phyloP scores from a whole-genome alignment of 2,329 filamentous ascomycete genomes.

The Ophiocordyceps camponoti-leonardi region DNA sequence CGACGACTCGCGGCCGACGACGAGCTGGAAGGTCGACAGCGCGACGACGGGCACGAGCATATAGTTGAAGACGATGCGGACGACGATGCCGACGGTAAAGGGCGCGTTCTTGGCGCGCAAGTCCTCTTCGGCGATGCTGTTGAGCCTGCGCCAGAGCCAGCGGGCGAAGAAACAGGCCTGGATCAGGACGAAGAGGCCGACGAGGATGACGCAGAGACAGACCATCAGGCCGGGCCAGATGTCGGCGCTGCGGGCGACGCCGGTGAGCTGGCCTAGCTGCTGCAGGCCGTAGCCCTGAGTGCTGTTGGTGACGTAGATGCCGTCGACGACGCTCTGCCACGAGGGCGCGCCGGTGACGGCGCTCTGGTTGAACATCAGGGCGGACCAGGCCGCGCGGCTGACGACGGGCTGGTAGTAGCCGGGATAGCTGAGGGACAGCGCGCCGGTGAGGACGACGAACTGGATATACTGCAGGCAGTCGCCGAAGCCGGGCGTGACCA shows the following conservation, averaged over 20 bases:
- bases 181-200: slow-evolving; percentile 45
- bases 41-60: slow-evolving; percentile 77
- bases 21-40: slow-evolving; percentile 80
- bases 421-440: slow-evolving; percentile 72
- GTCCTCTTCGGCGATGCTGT: slow-evolving; percentile 65
- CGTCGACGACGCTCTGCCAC: slow-evolving; percentile 55
- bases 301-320: slow-evolving; percentile 68
- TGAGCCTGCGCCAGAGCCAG: slow-evolving; percentile 58
- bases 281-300: slow-evolving; percentile 76
- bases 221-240: slow-evolving; percentile 91
- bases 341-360: slow-evolving; percentile 55
- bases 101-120: slow-evolving; percentile 81
- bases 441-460: slow-evolving; percentile 77
- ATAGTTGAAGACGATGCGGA: slow-evolving; percentile 84
- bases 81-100: slow-evolving; percentile 61
- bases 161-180: slow-evolving; percentile 63
- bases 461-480: slow-evolving; percentile 97
- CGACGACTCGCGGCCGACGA: slow-evolving; percentile 52
- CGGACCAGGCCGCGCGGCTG: slow-evolving; percentile 76
- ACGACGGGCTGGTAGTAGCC: slow-evolving; percentile 88
- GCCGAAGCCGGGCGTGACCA: slow-evolving; percentile 90
- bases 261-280: slow-evolving; percentile 61
- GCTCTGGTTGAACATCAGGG: slow-evolving; percentile 84
- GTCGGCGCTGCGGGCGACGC: slow-evolving; percentile 59
- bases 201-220: slow-evolving; percentile 70